Evolutionary conservation across 2,329 filamentous ascomycete species (phyloP).

Genomic region (Scolecobasidium constrictum): DNA sequence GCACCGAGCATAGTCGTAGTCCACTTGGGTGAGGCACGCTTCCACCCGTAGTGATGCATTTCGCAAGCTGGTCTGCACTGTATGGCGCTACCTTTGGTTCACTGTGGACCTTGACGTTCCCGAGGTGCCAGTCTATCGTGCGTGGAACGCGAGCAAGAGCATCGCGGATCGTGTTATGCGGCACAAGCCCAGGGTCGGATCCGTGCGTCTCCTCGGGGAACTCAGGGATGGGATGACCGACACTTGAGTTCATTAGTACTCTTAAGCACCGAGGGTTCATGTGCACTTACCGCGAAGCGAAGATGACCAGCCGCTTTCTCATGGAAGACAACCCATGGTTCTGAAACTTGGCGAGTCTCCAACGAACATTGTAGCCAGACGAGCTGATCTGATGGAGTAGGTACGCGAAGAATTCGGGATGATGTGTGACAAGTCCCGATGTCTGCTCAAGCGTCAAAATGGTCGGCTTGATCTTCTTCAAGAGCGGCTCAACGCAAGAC

Average conservation of each 20-base stretch:
- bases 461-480: not conserved
- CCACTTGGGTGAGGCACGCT: not conserved
- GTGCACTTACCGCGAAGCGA: slow-evolving; percentile 4
- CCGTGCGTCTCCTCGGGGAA: slow-evolving; percentile 6
- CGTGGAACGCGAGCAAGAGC: not conserved
- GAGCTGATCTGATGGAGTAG: not conserved
- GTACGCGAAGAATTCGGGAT: not conserved
- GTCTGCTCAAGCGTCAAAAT: slow-evolving; percentile 7
- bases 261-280: not conserved
- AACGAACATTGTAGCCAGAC: slow-evolving; percentile 3
- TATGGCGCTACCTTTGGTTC: no score
- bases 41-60: not conserved
- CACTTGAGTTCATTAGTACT: not conserved
- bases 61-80: no score
- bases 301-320: slow-evolving; percentile 1
- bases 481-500: not conserved
- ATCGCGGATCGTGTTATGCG: slow-evolving; percentile 1
- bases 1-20: not conserved
- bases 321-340: not conserved
- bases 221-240: slow-evolving; percentile 2
- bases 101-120: not conserved
- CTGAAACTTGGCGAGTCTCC: slow-evolving; percentile 4
- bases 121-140: not conserved
- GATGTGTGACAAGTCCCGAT: not conserved
- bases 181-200: not conserved